Percentiles rank a stretch among this genome's conserved stretches.
Conservation (phyloP, 2,329 filamentous ascomycete genomes). For the Epichloe sibirici region DNA sequence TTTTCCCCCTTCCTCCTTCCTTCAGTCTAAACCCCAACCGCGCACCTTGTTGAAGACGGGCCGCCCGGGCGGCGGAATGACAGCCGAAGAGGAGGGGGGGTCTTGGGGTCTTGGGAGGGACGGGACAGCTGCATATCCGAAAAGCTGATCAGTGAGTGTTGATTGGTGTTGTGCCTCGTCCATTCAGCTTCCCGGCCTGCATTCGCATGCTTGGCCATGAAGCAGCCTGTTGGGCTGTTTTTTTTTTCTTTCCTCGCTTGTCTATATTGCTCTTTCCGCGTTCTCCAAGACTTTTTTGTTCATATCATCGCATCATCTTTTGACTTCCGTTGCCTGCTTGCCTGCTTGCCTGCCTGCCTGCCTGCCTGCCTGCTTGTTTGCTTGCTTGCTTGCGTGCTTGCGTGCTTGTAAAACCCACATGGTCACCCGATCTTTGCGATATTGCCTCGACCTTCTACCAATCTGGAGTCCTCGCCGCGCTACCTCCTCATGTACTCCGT, state of each 20-base stretch:
- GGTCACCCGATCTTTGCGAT: neutral
- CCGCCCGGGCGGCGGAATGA: constrained; percentile 5
- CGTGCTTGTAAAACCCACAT: neutral
- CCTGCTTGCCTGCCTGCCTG: too few species aligned
- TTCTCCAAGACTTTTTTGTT: neutral
- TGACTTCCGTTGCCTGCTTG: neutral
- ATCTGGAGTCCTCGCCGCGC: too few species aligned
- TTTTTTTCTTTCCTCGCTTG: neutral
- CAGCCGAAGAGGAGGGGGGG: neutral
- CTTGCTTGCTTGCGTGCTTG: neutral
- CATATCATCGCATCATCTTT: neutral
- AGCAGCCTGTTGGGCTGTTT: too few species aligned
- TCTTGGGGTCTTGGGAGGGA: neutral
- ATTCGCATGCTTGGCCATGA: neutral
- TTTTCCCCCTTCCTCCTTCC: too few species aligned
- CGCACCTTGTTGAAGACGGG: constrained; percentile 4
- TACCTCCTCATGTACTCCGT: too few species aligned
- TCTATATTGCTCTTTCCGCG: constrained; percentile 2
- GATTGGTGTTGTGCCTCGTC: neutral
- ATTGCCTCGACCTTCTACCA: too few species aligned
- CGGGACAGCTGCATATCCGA: constrained; percentile 5
- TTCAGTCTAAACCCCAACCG: neutral
- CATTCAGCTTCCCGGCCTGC: neutral
- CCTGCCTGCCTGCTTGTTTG: too few species aligned
- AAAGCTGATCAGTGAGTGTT: neutral